These are phyloP conservation scores for Chytriomyces confervae DNA, from an alignment of 192 early-diverging fungal species.

Conservation along the genomic window DNA sequence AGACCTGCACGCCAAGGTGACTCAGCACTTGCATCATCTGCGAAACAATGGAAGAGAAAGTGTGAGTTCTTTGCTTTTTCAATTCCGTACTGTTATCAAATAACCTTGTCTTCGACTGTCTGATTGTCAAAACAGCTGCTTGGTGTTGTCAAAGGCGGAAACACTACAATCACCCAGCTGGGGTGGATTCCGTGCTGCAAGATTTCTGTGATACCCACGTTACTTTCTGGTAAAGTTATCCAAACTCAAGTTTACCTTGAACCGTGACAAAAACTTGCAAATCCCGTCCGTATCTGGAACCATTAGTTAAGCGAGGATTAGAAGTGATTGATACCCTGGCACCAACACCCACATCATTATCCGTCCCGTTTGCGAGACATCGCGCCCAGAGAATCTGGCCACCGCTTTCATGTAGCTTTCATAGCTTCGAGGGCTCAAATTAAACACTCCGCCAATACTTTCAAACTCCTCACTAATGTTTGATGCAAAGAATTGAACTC, in stretches of 20 bases:
- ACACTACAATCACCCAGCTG: slow-evolving; percentile 39
- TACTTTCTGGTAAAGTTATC: slow-evolving; percentile 4
- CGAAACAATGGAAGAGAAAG: not conserved
- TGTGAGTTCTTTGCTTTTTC: not conserved
- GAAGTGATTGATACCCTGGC: not conserved
- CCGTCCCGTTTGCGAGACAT: slow-evolving; percentile 19
- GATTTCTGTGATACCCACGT: slow-evolving; percentile 1
- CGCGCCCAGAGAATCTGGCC: slow-evolving; percentile 7
- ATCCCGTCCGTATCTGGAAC: slow-evolving; percentile 49
- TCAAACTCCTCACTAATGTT: slow-evolving; percentile 38
- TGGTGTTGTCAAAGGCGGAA: slow-evolving; percentile 39
- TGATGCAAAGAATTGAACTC: slow-evolving; percentile 48
- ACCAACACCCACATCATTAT: not conserved
- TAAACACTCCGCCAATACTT: slow-evolving; percentile 40
- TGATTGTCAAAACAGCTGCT: slow-evolving; percentile 46
- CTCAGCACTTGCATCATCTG: slow-evolving; percentile 28
- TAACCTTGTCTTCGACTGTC: slow-evolving; percentile 38
- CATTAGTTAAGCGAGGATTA: not conserved
- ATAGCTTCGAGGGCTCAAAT: slow-evolving; percentile 31
- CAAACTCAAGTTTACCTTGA: slow-evolving; percentile 37
- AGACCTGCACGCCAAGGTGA: slow-evolving; percentile 41
- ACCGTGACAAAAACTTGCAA: slow-evolving; percentile 55
- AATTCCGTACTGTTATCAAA: not conserved
- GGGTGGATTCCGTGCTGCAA: slow-evolving; percentile 21
- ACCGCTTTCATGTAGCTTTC: slow-evolving; percentile 30